phyloP scores from a whole-genome alignment of 192 early-diverging fungal genomes.

The Coemansia sp. region DNA sequence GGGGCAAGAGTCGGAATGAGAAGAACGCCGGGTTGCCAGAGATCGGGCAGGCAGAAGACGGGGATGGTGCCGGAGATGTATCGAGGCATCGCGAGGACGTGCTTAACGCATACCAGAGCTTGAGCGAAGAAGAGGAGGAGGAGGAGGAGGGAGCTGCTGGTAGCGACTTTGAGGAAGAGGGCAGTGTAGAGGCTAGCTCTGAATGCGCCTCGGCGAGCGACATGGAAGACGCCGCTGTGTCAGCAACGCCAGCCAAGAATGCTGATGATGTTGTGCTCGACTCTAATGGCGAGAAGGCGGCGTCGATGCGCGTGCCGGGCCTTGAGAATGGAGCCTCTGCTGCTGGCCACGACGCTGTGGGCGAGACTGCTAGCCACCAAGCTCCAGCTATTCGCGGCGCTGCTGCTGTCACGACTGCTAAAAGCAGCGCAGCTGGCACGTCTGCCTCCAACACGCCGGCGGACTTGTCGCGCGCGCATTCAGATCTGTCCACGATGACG shows the following conservation, averaged over 20 bases:
- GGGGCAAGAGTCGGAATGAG: constrained; percentile 55
- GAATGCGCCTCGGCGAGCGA: constrained; percentile 21
- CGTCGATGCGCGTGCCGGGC: not conserved
- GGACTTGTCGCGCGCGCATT: constrained; percentile 2
- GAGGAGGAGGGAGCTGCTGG: not conserved
- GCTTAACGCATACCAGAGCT: constrained; percentile 47
- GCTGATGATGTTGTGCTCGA: not conserved
- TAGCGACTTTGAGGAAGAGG: constrained; percentile 1
- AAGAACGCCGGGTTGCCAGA: constrained; percentile 46
- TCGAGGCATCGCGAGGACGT: constrained; percentile 38
- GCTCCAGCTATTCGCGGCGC: not conserved
- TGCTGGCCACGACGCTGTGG: not conserved
- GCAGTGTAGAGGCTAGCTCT: not conserved
- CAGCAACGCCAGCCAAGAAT: constrained; percentile 1
- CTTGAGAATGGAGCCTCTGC: not conserved
- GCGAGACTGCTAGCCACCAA: no score
- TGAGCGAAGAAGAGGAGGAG: constrained; percentile 24
- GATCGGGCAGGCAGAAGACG: constrained; percentile 45
- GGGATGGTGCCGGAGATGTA: constrained; percentile 37
- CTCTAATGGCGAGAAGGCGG: not conserved
- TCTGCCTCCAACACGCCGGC: not conserved
- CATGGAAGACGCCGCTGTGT: constrained; percentile 12
- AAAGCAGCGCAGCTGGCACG: not conserved
- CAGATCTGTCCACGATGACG: not conserved
- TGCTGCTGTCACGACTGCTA: not conserved